Conservation (phyloP, 2,329 filamentous ascomycete species). For the Ploettnerulaceae sp. region DNA sequence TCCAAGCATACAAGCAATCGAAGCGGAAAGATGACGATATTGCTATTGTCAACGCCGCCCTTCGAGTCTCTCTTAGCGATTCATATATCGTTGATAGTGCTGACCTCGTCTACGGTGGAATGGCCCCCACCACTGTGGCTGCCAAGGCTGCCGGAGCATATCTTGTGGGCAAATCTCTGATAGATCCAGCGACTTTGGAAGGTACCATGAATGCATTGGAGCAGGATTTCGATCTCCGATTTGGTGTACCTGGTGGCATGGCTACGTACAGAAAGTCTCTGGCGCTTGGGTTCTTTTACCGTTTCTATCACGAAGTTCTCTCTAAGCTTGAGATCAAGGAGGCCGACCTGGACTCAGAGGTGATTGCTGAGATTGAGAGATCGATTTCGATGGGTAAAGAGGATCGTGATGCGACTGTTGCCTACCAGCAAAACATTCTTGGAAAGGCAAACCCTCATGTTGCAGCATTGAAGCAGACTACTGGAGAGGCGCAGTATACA, state of each 20-base stretch:
- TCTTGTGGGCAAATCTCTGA: slow-evolving; percentile 72
- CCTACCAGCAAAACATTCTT: slow-evolving; percentile 76
- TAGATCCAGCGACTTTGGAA: slow-evolving; percentile 78
- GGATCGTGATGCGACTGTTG: slow-evolving; percentile 67
- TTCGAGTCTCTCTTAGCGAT: slow-evolving; percentile 68
- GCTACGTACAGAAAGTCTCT: slow-evolving; percentile 90
- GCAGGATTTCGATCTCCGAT: slow-evolving; percentile 80
- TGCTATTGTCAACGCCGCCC: slow-evolving; percentile 86
- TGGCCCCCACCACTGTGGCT: slow-evolving; percentile 87
- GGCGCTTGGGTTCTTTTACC: slow-evolving; percentile 91
- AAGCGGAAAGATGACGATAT: slow-evolving; percentile 99
- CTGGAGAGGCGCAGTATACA: slow-evolving; percentile 92
- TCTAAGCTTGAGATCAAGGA: slow-evolving; percentile 49
- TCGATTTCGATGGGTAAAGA: slow-evolving; percentile 75
- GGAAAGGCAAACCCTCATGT: slow-evolving; percentile 85
- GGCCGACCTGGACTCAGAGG: slow-evolving; percentile 62
- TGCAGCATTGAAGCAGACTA: slow-evolving; percentile 87
- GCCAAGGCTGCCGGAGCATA: slow-evolving; percentile 74
- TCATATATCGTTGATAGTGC: slow-evolving; percentile 66
- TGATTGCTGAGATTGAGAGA: slow-evolving; percentile 78
- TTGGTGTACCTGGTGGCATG: slow-evolving; percentile 95
- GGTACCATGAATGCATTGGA: slow-evolving; percentile 87
- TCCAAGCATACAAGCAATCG: slow-evolving; percentile 90
- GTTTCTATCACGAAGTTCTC: slow-evolving; percentile 89
- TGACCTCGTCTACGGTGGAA: slow-evolving; percentile 86